Conservation (phyloP, 2,329 filamentous ascomycete genomes). For the Neurospora sp. region DNA sequence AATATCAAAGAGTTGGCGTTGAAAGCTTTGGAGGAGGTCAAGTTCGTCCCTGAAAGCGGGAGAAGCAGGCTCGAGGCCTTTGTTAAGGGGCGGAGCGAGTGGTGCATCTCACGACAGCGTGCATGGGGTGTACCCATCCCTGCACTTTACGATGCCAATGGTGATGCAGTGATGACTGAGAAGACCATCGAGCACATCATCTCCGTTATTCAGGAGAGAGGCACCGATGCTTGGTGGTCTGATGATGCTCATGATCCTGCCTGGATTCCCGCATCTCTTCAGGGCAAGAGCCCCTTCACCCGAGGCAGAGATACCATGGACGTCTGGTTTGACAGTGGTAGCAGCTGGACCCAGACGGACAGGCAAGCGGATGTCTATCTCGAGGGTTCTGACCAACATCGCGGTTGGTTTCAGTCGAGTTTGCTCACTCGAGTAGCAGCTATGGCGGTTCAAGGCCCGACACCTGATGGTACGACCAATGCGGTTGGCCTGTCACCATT, state of each 20-base stretch:
- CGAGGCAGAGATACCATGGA: slow-evolving; percentile 96
- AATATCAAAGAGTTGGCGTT: slow-evolving; percentile 69
- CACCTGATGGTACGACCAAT: slow-evolving; percentile 21
- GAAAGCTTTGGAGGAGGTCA: slow-evolving; percentile 57
- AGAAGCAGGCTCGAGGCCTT: slow-evolving; percentile 73
- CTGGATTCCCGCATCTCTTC: slow-evolving; percentile 63
- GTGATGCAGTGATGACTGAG: slow-evolving; percentile 67
- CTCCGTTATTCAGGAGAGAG: slow-evolving; percentile 61
- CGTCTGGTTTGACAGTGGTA: slow-evolving; percentile 98
- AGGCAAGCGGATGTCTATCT: slow-evolving; percentile 73
- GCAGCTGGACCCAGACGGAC: slow-evolving; percentile 64
- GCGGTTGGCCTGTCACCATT: slow-evolving; percentile 53
- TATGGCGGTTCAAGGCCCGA: slow-evolving; percentile 31
- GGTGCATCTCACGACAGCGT: slow-evolving; percentile 95
- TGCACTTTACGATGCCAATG: slow-evolving; percentile 65
- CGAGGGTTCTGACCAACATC: slow-evolving; percentile 91
- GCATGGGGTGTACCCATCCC: slow-evolving; percentile 97
- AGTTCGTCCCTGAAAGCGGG: slow-evolving; percentile 69
- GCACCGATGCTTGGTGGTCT: slow-evolving; percentile 92
- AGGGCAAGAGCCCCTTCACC: slow-evolving; percentile 43
- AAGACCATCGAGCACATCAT: slow-evolving; percentile 81
- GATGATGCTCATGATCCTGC: slow-evolving; percentile 63
- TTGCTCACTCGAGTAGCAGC: slow-evolving; percentile 75
- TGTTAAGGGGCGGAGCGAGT: slow-evolving; percentile 78
- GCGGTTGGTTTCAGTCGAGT: slow-evolving; percentile 97